Evolutionary conservation across 2,329 filamentous ascomycete species (phyloP).

Genomic region (Stromatinia cepivora): DNA sequence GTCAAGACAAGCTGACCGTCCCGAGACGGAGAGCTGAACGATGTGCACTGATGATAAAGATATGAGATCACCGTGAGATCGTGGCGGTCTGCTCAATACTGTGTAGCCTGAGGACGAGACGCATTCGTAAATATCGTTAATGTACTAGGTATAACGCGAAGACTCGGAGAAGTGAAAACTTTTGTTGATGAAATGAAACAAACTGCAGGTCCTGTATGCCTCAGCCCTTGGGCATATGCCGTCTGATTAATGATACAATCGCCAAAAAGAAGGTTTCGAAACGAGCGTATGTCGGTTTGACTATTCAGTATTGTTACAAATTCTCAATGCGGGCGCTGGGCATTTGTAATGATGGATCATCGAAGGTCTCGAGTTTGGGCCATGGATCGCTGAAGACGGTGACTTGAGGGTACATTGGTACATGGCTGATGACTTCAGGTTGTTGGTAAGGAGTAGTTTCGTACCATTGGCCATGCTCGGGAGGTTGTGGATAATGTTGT

Average conservation of each 20-base stretch:
- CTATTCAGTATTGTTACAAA: conserved; percentile 45
- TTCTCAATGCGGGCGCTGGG: conserved; percentile 59
- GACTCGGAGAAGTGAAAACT: conserved; percentile 19
- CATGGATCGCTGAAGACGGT: conserved; percentile 55
- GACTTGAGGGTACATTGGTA: conserved; percentile 52
- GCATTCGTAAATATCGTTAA: conserved; percentile 1
- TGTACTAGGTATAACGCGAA: conserved; percentile 5
- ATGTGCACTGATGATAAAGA: background rate
- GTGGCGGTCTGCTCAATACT: background rate
- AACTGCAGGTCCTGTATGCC: conserved; percentile 37
- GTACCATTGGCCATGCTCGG: conserved; percentile 55
- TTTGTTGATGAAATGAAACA: conserved; percentile 18
- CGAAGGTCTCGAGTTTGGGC: conserved; percentile 56
- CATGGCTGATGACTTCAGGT: conserved; percentile 56
- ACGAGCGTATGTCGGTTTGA: conserved; percentile 16
- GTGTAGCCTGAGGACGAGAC: background rate
- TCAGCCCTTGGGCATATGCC: conserved; percentile 33
- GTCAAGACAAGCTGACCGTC: background rate
- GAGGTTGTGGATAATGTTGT: conserved; percentile 46
- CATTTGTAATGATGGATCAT: conserved; percentile 59
- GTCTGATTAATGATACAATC: conserved; percentile 33
- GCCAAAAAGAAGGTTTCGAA: conserved; percentile 26
- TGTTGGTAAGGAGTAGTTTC: conserved; percentile 53
- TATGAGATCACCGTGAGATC: background rate
- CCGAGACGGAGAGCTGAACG: background rate